Base-by-base conservation (phyloP, 495 filamentous ascomycete genomes). In the Hamigera avellanea region DNA sequence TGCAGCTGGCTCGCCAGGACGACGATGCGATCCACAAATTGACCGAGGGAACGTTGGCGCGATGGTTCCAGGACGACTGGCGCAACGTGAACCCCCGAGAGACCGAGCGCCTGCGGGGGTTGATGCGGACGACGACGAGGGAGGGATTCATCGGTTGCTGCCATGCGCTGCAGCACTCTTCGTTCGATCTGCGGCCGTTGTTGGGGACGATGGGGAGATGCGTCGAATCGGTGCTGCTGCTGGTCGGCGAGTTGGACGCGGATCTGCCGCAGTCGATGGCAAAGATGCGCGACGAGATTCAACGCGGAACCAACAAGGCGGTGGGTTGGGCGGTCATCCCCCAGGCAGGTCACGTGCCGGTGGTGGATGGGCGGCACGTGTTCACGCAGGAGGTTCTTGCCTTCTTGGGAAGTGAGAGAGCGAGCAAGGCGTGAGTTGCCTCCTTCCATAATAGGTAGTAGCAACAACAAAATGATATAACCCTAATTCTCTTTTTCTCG, bases 101-200 rank as follows among this genome's bases (percentile, higher is more conserved):
- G 41, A 33, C 50, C 6, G 32, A 29, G n/a, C 44, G 53, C 10
- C 33, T 57, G 27, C 45, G 43, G 13, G 15, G 27, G 10, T 12
- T 48, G 13, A 61, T 61, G 55, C 17, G 27, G 6, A 28, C 19
- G 17, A 57, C 57, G 23, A 54, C 36, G 26, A 30, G 57, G 25
- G 50, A 53, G 27, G 55, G 55, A 15, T 54, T 55, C 26, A 50
- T 54, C 40, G 46, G 53, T 1, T 61, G 55, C 28, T 50, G 49
- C 19, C 44, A 49, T 12, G 55, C 57, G 8, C 41, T 61, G 15
- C 36, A 32, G 0, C 48, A 41, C 15, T 7, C 36, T 5, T 52
- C 34, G 7, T 61, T 59, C 26, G 50, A 59, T 27, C 28, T 61
- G 3, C 35, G 45, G 7, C 46, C 37, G 6, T 23, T 50, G 13